These are phyloP conservation scores for Elongisporangium undulatum DNA, from an alignment of 352 stramenopile genomes.

Conservation along the genomic window DNA sequence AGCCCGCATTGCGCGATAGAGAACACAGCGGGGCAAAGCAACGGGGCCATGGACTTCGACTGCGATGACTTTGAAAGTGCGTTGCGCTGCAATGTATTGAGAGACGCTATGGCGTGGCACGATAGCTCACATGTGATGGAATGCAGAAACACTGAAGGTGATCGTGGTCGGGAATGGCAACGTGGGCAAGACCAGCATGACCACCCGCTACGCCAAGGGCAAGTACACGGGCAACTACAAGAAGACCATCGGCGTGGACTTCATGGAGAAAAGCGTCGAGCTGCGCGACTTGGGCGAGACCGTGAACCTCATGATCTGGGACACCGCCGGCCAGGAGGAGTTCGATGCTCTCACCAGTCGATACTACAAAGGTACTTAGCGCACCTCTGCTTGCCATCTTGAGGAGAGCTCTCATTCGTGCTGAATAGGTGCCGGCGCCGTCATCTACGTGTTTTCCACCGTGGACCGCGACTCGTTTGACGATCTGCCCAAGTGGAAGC, in stretches of 20 bases:
- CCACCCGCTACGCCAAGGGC: constrained; percentile 71
- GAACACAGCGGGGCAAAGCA: not conserved
- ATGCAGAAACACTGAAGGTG: constrained; percentile 72
- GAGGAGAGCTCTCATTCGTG: not conserved
- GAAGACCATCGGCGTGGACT: constrained; percentile 83
- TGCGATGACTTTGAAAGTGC: constrained; percentile 77
- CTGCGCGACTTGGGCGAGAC: constrained; percentile 53
- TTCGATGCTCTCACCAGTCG: constrained; percentile 75
- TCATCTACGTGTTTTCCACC: constrained; percentile 77
- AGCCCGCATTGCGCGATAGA: constrained; percentile 5
- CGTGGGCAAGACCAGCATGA: constrained; percentile 83
- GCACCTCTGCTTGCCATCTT: constrained; percentile 1
- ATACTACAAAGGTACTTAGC: constrained; percentile 60
- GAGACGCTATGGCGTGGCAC: too few relatives aligned
- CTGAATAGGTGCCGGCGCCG: constrained; percentile 38
- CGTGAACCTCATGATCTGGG: constrained; percentile 81
- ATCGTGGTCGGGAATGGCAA: constrained; percentile 84
- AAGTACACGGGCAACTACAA: constrained; percentile 81
- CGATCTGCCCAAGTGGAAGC: constrained; percentile 62
- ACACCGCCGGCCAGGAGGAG: constrained; percentile 76
- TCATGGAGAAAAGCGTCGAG: constrained; percentile 77
- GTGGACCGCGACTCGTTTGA: constrained; percentile 70
- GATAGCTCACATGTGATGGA: constrained; percentile 4
- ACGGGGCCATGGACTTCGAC: constrained; percentile 41
- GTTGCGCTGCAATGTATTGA: too few relatives aligned